These are phyloP conservation scores for Pseudocercospora macadamiae DNA, from an alignment of 2,329 filamentous ascomycete species.

Conservation along the genomic window DNA sequence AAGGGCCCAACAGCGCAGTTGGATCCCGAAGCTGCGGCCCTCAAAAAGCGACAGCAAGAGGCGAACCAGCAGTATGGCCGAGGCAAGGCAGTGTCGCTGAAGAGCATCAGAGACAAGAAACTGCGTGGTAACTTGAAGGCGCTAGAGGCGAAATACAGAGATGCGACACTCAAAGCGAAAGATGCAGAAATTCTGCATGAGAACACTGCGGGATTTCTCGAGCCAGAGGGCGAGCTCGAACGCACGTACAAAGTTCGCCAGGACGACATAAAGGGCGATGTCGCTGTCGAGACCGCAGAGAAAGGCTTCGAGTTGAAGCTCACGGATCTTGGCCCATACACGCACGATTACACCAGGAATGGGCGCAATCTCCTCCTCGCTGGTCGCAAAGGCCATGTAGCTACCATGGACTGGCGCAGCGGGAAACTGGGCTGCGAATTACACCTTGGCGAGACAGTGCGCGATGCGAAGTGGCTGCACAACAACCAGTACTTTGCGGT, in stretches of 20 bases:
- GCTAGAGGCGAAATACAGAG: conserved; percentile 80
- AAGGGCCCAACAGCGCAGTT: conserved; percentile 33
- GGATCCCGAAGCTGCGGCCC: conserved; percentile 37
- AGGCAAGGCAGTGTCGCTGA: conserved; percentile 73
- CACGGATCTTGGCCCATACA: conserved; percentile 80
- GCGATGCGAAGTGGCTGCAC: conserved; percentile 89
- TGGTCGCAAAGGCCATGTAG: conserved; percentile 90
- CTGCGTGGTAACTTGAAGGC: conserved; percentile 76
- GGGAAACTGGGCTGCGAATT: conserved; percentile 90
- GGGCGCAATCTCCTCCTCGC: conserved; percentile 83
- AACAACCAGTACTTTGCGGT: conserved; percentile 95
- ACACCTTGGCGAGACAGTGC: conserved; percentile 85
- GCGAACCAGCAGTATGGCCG: conserved; percentile 72
- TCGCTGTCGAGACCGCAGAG: conserved; percentile 82
- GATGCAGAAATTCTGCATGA: conserved; percentile 95
- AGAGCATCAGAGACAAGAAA: conserved; percentile 84
- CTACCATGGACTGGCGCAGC: conserved; percentile 93
- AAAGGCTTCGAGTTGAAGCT: conserved; percentile 91
- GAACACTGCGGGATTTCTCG: conserved; percentile 80
- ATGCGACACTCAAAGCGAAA: conserved; percentile 81
- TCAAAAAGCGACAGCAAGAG: conserved; percentile 39
- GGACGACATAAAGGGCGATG: conserved; percentile 74
- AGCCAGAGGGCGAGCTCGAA: conserved; percentile 86
- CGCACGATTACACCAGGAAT: conserved; percentile 86
- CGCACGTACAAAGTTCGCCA: conserved; percentile 91